Evolutionary conservation across 805 yeast species (phyloP), one percentile per base, ranked within the genome.

Genomic region (Starmerella etchellsii): DNA sequence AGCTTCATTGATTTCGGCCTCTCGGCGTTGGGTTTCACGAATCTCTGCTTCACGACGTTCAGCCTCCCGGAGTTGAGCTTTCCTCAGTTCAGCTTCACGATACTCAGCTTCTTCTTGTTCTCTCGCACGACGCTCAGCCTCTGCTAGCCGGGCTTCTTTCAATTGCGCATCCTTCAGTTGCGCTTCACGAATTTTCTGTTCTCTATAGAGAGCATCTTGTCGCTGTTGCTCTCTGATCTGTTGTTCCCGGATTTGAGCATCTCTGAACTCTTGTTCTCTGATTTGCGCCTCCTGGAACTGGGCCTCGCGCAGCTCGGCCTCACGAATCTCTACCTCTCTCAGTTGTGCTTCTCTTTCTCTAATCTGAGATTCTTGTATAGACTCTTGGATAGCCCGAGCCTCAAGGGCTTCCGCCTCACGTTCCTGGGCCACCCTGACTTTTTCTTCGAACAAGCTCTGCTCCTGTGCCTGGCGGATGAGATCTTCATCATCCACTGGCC

Each of bases 221-320:
- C n/a, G n/a, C n/a, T n/a, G n/a, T 9, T 41, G 39, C 26, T 32
- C 36, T 24, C 37, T 22, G 20, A 9, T 24, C 35, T 34, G 34
- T 21, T 7, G 36, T 34, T 35, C 30, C 5, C 28, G 29, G 22
- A 13, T 16, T 28, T 28, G 39, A 7, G 27, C 33, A 13, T 30
- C 22, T n/a, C n/a, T n/a, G n/a, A n/a, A n/a, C n/a, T n/a, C n/a
- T n/a, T n/a, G n/a, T n/a, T n/a, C n/a, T 31, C 23, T 10, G 22
- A 23, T 16, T 30, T 27, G 33, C 37, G 14, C 31, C 32, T 33
- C 22, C 29, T 21, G 35, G 26, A 13, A 35, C 26, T 24, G 32
- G 23, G 9, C 27, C 20, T n/a, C 18, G 8, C 16, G 36, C 10
- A 16, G 8, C 22, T n/a, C 15, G 31, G 15, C 31, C 15, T 24